Percentiles rank a stretch among this genome's conserved stretches.
Conservation (phyloP, 2,329 filamentous ascomycete genomes). For the Rutstroemia sp. region DNA sequence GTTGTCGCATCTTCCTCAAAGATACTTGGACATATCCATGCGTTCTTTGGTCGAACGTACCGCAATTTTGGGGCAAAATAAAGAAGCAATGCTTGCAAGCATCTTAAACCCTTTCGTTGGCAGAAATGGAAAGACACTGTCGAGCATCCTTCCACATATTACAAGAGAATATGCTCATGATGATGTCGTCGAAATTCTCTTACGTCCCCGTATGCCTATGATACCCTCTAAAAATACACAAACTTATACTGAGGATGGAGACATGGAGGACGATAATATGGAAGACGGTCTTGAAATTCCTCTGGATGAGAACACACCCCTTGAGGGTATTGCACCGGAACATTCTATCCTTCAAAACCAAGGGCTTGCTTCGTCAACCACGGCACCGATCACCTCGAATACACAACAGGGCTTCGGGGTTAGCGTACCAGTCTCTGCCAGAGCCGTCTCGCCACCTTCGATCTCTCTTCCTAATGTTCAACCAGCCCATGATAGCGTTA, state of each 20-base stretch:
- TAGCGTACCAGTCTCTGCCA: background rate
- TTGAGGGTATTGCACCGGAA: background rate
- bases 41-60: slow-evolving; percentile 75
- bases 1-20: slow-evolving; percentile 56
- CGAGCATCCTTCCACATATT: slow-evolving; percentile 76
- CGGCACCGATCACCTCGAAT: background rate
- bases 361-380: background rate
- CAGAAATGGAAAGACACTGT: slow-evolving; percentile 53
- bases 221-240: slow-evolving; percentile 19
- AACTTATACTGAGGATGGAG: slow-evolving; percentile 4
- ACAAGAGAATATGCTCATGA: slow-evolving; percentile 56
- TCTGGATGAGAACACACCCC: slow-evolving; percentile 1
- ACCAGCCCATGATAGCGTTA: background rate
- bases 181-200: slow-evolving; percentile 63
- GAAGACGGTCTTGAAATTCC: background rate
- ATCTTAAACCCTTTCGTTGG: slow-evolving; percentile 69
- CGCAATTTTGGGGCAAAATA: slow-evolving; percentile 62
- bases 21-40: slow-evolving; percentile 60
- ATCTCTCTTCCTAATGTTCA: background rate
- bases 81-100: slow-evolving; percentile 70
- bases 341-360: background rate
- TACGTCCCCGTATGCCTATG: slow-evolving; percentile 44
- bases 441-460: background rate
- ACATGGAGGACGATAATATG: slow-evolving; percentile 20
- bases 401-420: background rate